Percentiles rank a stretch among this genome's conserved stretches.
Conservation (phyloP, 805 yeast species). For the Starmera pachycereana region DNA sequence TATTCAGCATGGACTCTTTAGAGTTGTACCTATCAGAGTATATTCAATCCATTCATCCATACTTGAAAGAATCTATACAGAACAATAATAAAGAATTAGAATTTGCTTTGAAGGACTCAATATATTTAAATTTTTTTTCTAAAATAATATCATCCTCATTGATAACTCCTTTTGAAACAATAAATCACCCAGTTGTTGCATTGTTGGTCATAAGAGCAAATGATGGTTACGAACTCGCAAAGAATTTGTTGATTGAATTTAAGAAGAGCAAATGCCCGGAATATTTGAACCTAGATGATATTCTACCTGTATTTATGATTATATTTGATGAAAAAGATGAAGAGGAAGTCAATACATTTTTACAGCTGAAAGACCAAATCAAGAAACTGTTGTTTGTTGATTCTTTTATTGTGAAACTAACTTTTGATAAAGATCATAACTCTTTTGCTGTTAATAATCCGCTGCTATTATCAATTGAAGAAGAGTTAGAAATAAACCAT, state of each 20-base stretch:
- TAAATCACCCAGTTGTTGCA: constrained; percentile 79
- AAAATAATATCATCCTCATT: constrained; percentile 48
- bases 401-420: constrained; percentile 11
- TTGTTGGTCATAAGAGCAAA: constrained; percentile 51
- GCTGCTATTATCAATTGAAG: constrained; percentile 31
- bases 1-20: constrained; percentile 24
- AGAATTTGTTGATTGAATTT: constrained; percentile 44
- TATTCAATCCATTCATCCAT: constrained; percentile 18
- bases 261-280: constrained; percentile 40
- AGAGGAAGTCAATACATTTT: constrained; percentile 33
- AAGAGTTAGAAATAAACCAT: constrained; percentile 26
- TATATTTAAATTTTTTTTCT: constrained; percentile 49
- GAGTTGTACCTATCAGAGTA: constrained; percentile 26
- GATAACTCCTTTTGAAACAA: constrained; percentile 70
- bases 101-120: constrained; percentile 28
- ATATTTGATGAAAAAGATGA: constrained; percentile 36
- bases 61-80: constrained; percentile 4
- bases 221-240: constrained; percentile 46
- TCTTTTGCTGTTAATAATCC: constrained; percentile 20
- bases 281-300: constrained; percentile 56
- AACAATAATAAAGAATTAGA: constrained; percentile 16
- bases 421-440: constrained; percentile 5
- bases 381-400: constrained; percentile 29
- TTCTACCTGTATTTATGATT: constrained; percentile 41
- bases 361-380: constrained; percentile 23